These are phyloP conservation scores for Adansonia madagascariensis DNA, from an alignment of 441 rosid genomes.

Conservation along the genomic window DNA sequence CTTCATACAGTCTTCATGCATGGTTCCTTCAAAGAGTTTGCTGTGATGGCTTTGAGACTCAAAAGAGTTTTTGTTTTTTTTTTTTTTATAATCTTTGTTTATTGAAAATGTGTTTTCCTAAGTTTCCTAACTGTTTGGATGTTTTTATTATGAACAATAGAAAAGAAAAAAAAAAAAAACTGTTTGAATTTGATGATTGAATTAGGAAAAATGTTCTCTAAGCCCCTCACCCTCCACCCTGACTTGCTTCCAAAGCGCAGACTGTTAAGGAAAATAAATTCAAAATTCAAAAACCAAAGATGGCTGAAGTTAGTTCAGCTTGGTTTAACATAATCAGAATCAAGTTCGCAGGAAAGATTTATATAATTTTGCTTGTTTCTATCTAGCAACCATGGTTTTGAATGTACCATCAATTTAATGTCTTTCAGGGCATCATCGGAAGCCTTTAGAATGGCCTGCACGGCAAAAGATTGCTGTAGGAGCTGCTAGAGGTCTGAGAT, in stretches of 20 bases:
- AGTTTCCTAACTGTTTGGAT: conserved; percentile 1
- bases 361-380: neutral
- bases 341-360: neutral
- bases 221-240: neutral
- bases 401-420: conserved; percentile 10
- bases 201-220: neutral
- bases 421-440: conserved; percentile 60
- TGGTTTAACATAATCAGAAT: neutral
- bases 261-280: neutral
- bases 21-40: neutral
- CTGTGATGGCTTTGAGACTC: conserved; percentile 9
- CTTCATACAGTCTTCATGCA: neutral
- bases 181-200: neutral
- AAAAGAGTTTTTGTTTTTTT: neutral
- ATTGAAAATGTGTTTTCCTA: neutral
- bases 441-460: conserved; percentile 83
- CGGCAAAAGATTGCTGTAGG: conserved; percentile 96
- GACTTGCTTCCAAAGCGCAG: neutral
- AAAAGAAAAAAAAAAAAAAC: too few relatives aligned
- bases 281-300: neutral
- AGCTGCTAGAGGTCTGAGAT: conserved; percentile 97
- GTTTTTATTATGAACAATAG: too few relatives aligned
- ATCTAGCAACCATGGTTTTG: neutral
- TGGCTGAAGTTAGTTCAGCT: neutral
- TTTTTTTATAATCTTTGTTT: neutral